phyloP scores from a whole-genome alignment of 306 rosid genomes.

The Trifolium subterraneum region DNA sequence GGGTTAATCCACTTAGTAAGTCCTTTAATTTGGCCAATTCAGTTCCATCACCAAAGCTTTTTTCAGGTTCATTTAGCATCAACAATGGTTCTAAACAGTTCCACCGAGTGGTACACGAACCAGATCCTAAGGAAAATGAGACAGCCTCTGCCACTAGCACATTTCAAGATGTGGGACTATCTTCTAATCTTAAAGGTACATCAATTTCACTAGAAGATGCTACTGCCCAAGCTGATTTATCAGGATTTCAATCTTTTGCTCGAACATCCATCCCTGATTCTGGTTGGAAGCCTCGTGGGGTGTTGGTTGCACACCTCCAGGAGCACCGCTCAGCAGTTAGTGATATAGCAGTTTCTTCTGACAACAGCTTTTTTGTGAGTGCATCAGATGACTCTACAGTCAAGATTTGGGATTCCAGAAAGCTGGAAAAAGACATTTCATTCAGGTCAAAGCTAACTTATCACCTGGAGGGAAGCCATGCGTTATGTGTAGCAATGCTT shows the following conservation, averaged over 20 bases:
- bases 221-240: conserved; percentile 61
- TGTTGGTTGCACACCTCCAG: conserved; percentile 96
- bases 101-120: conserved; percentile 96
- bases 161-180: conserved; percentile 72
- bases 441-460: conserved; percentile 94
- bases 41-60: conserved; percentile 92
- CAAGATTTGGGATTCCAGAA: conserved; percentile 96
- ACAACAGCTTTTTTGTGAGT: conserved; percentile 88
- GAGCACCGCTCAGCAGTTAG: conserved; percentile 95
- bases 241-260: conserved; percentile 69
- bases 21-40: conserved; percentile 88
- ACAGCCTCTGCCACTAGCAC: conserved; percentile 59
- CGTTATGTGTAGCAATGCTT: conserved; percentile 83
- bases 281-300: conserved; percentile 98
- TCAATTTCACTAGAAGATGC: conserved; percentile 65
- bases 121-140: conserved; percentile 90
- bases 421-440: conserved; percentile 94
- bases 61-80: conserved; percentile 82
- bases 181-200: conserved; percentile 62
- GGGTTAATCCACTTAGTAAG: conserved; percentile 87
- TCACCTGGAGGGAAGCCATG: conserved; percentile 95
- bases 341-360: conserved; percentile 88
- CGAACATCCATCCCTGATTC: conserved; percentile 78
- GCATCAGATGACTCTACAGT: conserved; percentile 96
- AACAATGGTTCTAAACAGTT: conserved; percentile 88